These are phyloP conservation scores for Rosellinia necatrix DNA, from an alignment of 2,329 filamentous ascomycete genomes.

Conservation along the genomic window DNA sequence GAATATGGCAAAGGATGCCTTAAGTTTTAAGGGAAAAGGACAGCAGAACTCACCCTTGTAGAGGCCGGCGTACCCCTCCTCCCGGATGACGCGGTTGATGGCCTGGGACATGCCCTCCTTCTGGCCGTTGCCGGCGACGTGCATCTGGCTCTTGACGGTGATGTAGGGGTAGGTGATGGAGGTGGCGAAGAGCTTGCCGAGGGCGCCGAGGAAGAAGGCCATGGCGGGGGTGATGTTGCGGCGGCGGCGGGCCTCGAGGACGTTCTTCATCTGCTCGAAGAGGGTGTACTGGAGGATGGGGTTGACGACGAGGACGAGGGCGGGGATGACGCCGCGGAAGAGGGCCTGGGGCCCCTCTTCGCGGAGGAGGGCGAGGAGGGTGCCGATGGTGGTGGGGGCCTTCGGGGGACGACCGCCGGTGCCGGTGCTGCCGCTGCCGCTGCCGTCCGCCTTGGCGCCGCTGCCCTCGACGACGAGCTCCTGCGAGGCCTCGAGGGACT, in stretches of 20 bases:
- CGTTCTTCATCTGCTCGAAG: slow-evolving; percentile 97
- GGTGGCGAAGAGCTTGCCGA: slow-evolving; percentile 94
- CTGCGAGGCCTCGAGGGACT: slow-evolving; percentile 43
- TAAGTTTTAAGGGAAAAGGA: too few relatives aligned
- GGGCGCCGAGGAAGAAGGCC: slow-evolving; percentile 86
- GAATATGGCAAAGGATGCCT: too few relatives aligned
- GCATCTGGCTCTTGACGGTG: slow-evolving; percentile 97
- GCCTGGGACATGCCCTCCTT: slow-evolving; percentile 79
- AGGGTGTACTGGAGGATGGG: slow-evolving; percentile 98
- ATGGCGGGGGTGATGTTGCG: slow-evolving; percentile 79
- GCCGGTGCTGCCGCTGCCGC: slow-evolving; percentile 32
- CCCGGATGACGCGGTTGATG: slow-evolving; percentile 76
- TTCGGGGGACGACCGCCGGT: too few relatives aligned
- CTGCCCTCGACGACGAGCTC: slow-evolving; percentile 49
- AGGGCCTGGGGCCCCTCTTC: slow-evolving; percentile 85
- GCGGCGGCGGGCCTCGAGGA: slow-evolving; percentile 68
- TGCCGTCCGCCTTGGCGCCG: slow-evolving; percentile 28
- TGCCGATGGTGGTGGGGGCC: slow-evolving; percentile 76
- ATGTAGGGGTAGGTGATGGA: slow-evolving; percentile 97
- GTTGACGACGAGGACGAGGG: slow-evolving; percentile 93
- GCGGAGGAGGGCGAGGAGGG: slow-evolving; percentile 76
- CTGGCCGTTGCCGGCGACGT: slow-evolving; percentile 79
- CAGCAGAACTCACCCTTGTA: slow-evolving; percentile 91
- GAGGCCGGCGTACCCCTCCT: slow-evolving; percentile 89
- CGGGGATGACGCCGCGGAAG: slow-evolving; percentile 90